These are phyloP conservation scores for Lactifluus echinatus DNA, from an alignment of 768 basidiomycete species.

Conservation along the genomic window DNA sequence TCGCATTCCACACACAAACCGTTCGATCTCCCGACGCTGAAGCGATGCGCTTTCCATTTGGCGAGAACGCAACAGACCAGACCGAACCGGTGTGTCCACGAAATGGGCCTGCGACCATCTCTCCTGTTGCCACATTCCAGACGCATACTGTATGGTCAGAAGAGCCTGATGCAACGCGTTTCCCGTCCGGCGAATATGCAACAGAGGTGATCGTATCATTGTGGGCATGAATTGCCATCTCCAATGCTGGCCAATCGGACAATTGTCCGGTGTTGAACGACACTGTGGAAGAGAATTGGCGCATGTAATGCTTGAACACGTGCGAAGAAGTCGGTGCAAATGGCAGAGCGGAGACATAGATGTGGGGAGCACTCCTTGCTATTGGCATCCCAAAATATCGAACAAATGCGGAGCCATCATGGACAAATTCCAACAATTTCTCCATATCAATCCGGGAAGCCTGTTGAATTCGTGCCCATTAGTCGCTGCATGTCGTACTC, in stretches of 20 bases:
- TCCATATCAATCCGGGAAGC: background rate
- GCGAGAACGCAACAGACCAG: background rate
- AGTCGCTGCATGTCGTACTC: no score
- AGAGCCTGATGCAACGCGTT: background rate
- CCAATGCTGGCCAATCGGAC: no score
- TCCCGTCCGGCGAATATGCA: background rate
- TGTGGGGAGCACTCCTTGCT: background rate
- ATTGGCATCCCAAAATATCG: background rate
- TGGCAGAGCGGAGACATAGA: no score
- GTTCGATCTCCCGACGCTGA: background rate
- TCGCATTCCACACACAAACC: no score
- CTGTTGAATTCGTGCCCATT: no score
- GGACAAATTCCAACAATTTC: background rate
- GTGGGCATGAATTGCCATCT: no score
- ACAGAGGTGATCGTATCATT: background rate
- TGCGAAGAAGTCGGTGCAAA: background rate
- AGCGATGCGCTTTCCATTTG: background rate
- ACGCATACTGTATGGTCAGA: background rate
- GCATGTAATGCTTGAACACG: background rate
- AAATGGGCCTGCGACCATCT: background rate
- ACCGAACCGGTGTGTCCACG: background rate
- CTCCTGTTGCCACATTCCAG: background rate
- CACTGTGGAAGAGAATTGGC: no score
- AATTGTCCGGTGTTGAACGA: no score
- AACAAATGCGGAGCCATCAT: background rate